Percentiles rank a stretch among this genome's conserved stretches.
These are phyloP conservation scores for Rutstroemia sp. DNA, from an alignment of 2,329 filamentous ascomycete species.

Conservation along the genomic window DNA sequence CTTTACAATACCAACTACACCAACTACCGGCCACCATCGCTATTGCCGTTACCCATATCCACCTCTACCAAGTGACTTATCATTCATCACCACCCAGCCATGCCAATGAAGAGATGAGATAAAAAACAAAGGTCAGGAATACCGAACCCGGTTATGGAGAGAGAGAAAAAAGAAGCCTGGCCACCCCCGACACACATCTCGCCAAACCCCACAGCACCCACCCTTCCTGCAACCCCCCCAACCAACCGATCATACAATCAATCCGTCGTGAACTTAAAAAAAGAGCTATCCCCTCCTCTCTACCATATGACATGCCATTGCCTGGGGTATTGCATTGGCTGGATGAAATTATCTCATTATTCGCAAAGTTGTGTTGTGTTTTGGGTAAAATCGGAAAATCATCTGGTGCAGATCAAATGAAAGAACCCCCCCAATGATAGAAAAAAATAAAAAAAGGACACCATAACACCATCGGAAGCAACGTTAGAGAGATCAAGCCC, in stretches of 20 bases:
- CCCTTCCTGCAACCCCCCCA: neutral
- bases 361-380: conserved; percentile 14
- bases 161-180: conserved; percentile 1
- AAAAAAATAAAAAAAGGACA: conserved; percentile 14
- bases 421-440: neutral
- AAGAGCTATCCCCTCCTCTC: neutral
- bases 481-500: conserved; percentile 20
- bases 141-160: neutral
- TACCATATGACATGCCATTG: neutral
- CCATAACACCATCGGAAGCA: conserved; percentile 27
- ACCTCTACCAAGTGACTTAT: neutral
- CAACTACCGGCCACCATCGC: neutral
- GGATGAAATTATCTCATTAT: conserved; percentile 24
- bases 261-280: neutral
- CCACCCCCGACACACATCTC: neutral
- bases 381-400: neutral
- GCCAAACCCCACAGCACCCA: no score
- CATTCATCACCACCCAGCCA: neutral
- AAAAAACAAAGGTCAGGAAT: neutral
- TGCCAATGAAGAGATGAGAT: neutral
- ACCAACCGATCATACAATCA: neutral
- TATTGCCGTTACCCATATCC: no score
- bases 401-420: conserved; percentile 8
- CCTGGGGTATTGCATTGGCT: conserved; percentile 7
- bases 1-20: neutral